Base-by-base conservation (phyloP, 1,284 basidiomycete species). In the Uromyces viciae-fabae region DNA sequence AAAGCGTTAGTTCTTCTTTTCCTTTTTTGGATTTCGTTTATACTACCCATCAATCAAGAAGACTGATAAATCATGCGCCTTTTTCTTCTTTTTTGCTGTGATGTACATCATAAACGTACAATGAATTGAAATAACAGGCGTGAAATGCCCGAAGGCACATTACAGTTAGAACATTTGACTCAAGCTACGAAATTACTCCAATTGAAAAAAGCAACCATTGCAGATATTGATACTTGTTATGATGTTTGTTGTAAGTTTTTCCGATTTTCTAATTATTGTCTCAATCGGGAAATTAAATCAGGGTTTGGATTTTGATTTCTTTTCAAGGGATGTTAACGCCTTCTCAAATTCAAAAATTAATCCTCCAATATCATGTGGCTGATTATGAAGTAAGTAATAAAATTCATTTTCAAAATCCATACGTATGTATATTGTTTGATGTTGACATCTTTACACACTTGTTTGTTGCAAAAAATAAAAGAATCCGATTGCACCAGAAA, bases 321-420 rank as follows among this genome's bases (percentile, higher is more conserved):
- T 86, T 96, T 99, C 40, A 95, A 89, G 99, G 97, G 97, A 99
- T 99, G 92, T 89, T 99, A 75, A 98, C 95, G 82, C 97, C 97
- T 0, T 96, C 96, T 86, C 97, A 99, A 87, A 99, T 99, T 84
- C 97, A 99, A 88, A 93, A 96, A 85, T 94, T 98, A 90, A 97
- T 96, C 87, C 93, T 92, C 82, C 95, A 97, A 87, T 99, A 99
- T 88, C 96, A 97, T 85, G 95, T 97, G 82, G 97, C 97, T 68
- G 97, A 99, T 87, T 98, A 97, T 86, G 94, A 98, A 90, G 93
- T 93, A 83, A 80, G 88, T 82, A 22, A 19, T n/a, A 71, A 38
- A 77, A 9, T n/a, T n/a, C n/a, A n/a, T n/a, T n/a, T n/a, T n/a
- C 9, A 8, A 17, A 52, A 3, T 9, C 31, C 25, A 19, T 22